phyloP scores from a whole-genome alignment of 192 early-diverging fungal species.

The Backusella parvicylindrica region DNA sequence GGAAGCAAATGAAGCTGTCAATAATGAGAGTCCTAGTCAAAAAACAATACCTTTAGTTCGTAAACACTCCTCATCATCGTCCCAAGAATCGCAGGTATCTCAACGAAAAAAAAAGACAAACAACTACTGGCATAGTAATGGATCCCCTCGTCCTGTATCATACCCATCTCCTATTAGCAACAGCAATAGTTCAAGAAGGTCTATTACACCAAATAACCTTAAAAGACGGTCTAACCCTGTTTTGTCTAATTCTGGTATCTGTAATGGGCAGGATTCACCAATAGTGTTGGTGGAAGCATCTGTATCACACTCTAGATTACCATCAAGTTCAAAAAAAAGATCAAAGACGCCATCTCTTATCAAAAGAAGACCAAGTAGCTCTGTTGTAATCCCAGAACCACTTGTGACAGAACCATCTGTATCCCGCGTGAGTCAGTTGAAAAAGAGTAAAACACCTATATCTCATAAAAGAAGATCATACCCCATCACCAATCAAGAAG shows the following conservation, averaged over 20 bases:
- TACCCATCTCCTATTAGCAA: neutral
- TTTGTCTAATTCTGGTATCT: neutral
- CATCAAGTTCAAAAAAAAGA: neutral
- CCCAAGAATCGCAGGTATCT: neutral
- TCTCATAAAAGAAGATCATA: constrained; percentile 1
- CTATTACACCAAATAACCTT: constrained; percentile 1
- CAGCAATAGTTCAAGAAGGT: neutral
- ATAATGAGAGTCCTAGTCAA: neutral
- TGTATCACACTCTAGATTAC: neutral
- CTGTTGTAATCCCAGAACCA: neutral
- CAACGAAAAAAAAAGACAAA: neutral
- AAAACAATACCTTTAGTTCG: neutral
- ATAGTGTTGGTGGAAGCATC: neutral
- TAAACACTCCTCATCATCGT: neutral
- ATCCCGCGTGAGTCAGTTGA: neutral
- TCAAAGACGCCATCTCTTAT: neutral
- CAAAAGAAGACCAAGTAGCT: neutral
- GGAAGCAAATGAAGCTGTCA: constrained; percentile 30
- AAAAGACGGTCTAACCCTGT: neutral
- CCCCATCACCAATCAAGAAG: neutral
- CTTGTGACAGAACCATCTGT: neutral
- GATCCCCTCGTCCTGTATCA: neutral
- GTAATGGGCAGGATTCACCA: neutral
- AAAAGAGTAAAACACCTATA: neutral
- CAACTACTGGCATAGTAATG: neutral